Evolutionary conservation across 805 yeast genomes (phyloP).

Genomic region (Wickerhamiella spandovensis): DNA sequence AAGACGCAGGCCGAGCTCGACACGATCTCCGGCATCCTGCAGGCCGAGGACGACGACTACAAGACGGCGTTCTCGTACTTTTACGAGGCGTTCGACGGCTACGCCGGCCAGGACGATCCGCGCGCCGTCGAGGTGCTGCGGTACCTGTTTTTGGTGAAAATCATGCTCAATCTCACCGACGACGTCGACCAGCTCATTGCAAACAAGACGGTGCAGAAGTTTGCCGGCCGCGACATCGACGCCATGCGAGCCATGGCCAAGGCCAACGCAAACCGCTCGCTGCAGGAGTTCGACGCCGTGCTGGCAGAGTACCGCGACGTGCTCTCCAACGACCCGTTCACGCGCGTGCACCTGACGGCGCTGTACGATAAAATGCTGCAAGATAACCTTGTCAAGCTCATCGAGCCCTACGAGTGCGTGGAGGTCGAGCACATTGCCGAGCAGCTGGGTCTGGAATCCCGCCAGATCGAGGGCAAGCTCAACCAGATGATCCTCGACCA

Average conservation of each 20-base stretch:
- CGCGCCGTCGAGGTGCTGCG: conserved; percentile 66
- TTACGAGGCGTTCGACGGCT: conserved; percentile 89
- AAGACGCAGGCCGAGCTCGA: conserved; percentile 86
- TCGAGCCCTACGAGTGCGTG: conserved; percentile 93
- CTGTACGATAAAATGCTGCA: conserved; percentile 86
- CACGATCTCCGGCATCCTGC: conserved; percentile 85
- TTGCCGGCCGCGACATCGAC: conserved; percentile 74
- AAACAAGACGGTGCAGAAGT: conserved; percentile 61
- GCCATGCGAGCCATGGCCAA: conserved; percentile 90
- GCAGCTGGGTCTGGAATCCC: conserved; percentile 73
- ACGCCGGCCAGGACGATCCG: conserved; percentile 41
- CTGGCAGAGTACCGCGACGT: conserved; percentile 53
- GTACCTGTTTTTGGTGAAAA: conserved; percentile 84
- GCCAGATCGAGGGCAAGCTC: conserved; percentile 85
- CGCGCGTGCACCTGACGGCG: conserved; percentile 83
- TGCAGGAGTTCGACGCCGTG: conserved; percentile 82
- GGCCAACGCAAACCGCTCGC: conserved; percentile 80
- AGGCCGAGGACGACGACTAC: conserved; percentile 94
- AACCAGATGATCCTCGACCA: conserved; percentile 94
- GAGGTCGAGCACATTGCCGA: conserved; percentile 81
- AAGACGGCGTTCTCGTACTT: conserved; percentile 93
- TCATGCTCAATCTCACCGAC: conserved; percentile 78
- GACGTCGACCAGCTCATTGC: conserved; percentile 70
- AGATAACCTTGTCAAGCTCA: conserved; percentile 84
- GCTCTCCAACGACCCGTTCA: conserved; percentile 73